A percentile compares a stretch with the other conserved stretches of the same genome.
phyloP scores from a whole-genome alignment of 257 asterid genomes.

The Solanum microdontum region DNA sequence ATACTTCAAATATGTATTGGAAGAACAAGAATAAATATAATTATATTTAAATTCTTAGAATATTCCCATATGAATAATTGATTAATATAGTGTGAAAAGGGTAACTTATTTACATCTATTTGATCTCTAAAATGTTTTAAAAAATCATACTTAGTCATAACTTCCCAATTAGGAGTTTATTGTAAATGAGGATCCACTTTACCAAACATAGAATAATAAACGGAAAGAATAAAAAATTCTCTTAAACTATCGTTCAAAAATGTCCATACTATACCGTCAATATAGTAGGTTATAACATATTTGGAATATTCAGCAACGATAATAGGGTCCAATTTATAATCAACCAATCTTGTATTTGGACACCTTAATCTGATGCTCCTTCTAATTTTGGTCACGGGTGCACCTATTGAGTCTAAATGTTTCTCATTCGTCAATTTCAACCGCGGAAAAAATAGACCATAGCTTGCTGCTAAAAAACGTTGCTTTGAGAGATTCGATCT shows the following conservation, averaged over 20 bases:
- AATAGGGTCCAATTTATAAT: not conserved
- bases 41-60: not conserved
- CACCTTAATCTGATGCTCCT: not conserved
- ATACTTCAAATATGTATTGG: not conserved
- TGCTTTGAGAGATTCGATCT: not conserved
- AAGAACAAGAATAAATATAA: not conserved
- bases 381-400: not conserved
- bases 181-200: not conserved
- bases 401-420: not conserved
- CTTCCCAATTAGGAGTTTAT: not conserved
- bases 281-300: too few species aligned
- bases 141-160: not conserved
- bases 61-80: not conserved
- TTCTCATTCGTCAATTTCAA: not conserved
- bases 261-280: too few species aligned
- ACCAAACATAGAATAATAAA: not conserved
- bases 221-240: too few species aligned
- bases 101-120: too few species aligned
- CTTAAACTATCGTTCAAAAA: too few species aligned
- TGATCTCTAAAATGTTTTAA: too few species aligned
- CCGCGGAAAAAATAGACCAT: not conserved
- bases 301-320: not conserved
- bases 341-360: not conserved
- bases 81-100: too few species aligned
- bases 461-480: not conserved